Percentiles rank a stretch among this genome's conserved stretches.
phyloP scores from a whole-genome alignment of 148 eudicot genomes.

The Rhododendron kiyosumense region DNA sequence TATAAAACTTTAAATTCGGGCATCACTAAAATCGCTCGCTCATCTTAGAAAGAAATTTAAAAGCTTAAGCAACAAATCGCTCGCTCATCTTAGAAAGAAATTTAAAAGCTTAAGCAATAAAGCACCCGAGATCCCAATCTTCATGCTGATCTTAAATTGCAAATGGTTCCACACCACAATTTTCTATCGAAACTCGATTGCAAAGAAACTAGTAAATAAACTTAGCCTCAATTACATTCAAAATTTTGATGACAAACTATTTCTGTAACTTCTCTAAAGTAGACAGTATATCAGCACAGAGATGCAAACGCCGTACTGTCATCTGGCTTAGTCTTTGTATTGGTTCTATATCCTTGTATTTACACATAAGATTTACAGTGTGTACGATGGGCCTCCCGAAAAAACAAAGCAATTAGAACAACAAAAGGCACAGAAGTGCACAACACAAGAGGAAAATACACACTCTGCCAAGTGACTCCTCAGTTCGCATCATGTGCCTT shows the following conservation, averaged over 20 bases:
- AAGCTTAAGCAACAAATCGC: background rate
- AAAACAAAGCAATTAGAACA: constrained; percentile 33
- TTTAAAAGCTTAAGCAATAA: background rate
- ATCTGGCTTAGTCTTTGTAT: background rate
- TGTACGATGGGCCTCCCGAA: constrained; percentile 3
- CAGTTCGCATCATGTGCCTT: constrained; percentile 47
- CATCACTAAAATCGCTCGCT: background rate
- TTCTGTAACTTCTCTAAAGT: background rate
- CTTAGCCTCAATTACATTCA: background rate
- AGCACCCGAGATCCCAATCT: background rate
- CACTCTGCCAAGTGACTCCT: constrained; percentile 53
- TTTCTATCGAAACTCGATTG: background rate
- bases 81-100: background rate
- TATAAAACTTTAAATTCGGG: background rate
- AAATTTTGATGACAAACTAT: background rate
- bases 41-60: background rate
- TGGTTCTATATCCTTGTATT: background rate
- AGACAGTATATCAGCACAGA: constrained; percentile 8
- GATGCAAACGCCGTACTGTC: constrained; percentile 2
- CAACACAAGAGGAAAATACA: constrained; percentile 60
- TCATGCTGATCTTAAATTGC: background rate
- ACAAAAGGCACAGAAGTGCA: constrained; percentile 45
- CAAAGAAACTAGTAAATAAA: background rate
- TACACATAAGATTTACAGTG: constrained; percentile 1
- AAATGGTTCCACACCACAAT: background rate